Evolutionary conservation across 1,284 basidiomycete genomes (phyloP).

Genomic region (Sanghuangporus weigelae): DNA sequence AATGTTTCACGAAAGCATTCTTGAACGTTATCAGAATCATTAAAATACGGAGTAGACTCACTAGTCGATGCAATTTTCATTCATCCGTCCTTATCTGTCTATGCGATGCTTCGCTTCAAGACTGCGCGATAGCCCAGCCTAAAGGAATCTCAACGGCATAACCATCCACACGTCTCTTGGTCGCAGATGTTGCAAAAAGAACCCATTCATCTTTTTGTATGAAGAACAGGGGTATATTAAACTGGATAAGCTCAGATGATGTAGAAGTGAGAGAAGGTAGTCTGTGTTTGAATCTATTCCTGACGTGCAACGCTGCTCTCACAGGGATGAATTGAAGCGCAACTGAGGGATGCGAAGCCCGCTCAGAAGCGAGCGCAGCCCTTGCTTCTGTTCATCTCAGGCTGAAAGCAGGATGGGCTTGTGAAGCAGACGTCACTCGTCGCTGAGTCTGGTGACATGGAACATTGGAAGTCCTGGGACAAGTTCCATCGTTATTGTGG

Average conservation of each 20-base stretch:
- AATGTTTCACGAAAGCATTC: too few species aligned
- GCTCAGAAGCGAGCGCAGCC: not conserved
- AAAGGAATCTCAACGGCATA: not conserved
- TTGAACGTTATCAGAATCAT: not conserved
- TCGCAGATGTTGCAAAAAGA: not conserved
- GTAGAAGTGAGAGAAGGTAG: not conserved
- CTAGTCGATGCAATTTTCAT: too few species aligned
- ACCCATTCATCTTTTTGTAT: not conserved
- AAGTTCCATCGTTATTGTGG: not conserved
- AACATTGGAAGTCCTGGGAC: not conserved
- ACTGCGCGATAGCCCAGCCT: not conserved
- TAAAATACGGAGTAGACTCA: not conserved
- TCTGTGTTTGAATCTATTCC: conserved; percentile 5
- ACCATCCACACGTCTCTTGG: not conserved
- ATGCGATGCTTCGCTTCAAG: not conserved
- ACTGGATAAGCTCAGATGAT: not conserved
- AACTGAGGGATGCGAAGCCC: not conserved
- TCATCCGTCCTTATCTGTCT: not conserved
- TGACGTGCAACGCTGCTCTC: not conserved
- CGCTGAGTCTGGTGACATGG: not conserved
- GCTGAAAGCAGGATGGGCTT: not conserved
- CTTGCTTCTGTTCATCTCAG: not conserved
- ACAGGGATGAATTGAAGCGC: not conserved
- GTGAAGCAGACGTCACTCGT: conserved; percentile 5
- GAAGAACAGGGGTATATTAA: not conserved